Base-by-base conservation (phyloP, 73 alveolate genomes). In the Breviolum minutum region DNA sequence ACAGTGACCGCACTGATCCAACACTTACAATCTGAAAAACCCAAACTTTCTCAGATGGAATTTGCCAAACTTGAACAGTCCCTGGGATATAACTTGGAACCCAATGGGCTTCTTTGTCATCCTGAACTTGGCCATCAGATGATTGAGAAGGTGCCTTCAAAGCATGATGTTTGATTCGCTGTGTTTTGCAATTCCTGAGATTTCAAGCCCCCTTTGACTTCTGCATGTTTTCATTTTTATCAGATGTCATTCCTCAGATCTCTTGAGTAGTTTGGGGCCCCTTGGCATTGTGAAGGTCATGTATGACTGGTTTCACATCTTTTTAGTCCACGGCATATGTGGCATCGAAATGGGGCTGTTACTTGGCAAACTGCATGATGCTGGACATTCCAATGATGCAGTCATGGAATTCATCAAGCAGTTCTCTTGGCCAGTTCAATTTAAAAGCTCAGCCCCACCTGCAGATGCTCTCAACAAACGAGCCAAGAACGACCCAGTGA, bases 231-330 rank as follows among this genome's bases (percentile, higher is more conserved):
- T 3, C 54, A 2, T 40, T 40, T 40, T 40, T 2, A 40, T 40
- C 54, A 40, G n/a, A n/a, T 40, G 54, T n/a, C 54, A 40, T 40
- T 40, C 54, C 54, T 40, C 3, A 0, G 54, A 40, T 40, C 3
- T 40, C 54, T 40, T 40, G 54, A 40, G 0, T 40, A 40, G 54
- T 40, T 40, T 3, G 5, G 5, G 54, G 54, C 54, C 54, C 54
- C 54, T 40, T 40, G 0, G 54, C 54, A 40, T 40, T 40, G 5
- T 40, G 54, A 24, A 73, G 83, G 32, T 73, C 40, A 14, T 19
- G 83, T 73, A 19, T 24, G 83, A 73, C n/a, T 73, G 83, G 83
- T 73, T 73, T 73, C 83, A 73, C 83, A 73, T 73, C 83, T 73
- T 22, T 24, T 13, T 73, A 14, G 83, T 73, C 14, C 83, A 73